These are phyloP conservation scores for Puccinia sorghi DNA, from an alignment of 1,284 basidiomycete species.

Conservation along the genomic window DNA sequence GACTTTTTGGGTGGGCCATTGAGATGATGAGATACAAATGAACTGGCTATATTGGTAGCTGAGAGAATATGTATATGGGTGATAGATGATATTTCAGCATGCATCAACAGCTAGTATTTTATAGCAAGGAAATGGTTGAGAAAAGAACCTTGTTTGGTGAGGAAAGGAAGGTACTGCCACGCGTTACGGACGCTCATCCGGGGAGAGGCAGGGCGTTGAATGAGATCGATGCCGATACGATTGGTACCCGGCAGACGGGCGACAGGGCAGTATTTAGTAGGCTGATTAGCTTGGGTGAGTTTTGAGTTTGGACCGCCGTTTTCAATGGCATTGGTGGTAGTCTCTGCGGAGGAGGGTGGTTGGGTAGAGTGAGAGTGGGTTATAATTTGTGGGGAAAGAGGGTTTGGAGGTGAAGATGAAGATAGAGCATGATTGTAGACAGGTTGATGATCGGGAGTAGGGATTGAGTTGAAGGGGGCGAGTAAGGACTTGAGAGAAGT, in stretches of 20 bases:
- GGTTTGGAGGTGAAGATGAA: no score
- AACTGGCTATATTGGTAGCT: conserved; percentile 29
- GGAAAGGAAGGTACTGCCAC: conserved; percentile 57
- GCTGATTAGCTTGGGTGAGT: neutral
- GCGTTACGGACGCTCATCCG: conserved; percentile 55
- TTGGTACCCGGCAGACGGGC: neutral
- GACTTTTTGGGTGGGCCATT: conserved; percentile 61
- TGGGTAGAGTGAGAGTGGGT: neutral
- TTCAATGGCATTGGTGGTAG: neutral
- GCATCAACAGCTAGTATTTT: neutral
- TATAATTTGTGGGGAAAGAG: no score
- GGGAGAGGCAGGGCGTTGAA: conserved; percentile 19
- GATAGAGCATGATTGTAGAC: no score
- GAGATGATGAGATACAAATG: conserved; percentile 68
- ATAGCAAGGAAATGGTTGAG: neutral
- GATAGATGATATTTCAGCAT: neutral
- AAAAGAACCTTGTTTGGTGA: conserved; percentile 54
- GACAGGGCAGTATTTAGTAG: neutral
- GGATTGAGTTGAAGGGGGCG: conserved; percentile 21
- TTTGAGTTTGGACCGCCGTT: conserved; percentile 6
- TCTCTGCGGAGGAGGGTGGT: conserved; percentile 1
- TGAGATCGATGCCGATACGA: conserved; percentile 6
- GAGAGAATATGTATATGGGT: conserved; percentile 53
- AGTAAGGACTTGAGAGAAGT: conserved; percentile 19
- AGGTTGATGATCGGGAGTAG: conserved; percentile 4